Base-by-base conservation (phyloP, 352 stramenopile species). In the Globisporangium nodosum region DNA sequence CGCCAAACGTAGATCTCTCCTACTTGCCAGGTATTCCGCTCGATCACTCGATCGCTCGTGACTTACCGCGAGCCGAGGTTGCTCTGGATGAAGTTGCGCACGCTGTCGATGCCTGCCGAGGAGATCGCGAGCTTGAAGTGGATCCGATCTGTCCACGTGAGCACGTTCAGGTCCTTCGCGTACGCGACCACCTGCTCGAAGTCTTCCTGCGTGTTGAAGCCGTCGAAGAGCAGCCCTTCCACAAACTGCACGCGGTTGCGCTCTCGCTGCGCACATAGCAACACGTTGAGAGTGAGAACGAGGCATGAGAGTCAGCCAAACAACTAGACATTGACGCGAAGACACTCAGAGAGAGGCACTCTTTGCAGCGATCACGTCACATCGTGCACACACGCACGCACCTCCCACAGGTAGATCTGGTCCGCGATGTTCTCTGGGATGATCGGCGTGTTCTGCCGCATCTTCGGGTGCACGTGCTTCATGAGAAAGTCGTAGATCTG, bases 401-500 rank as follows among this genome's bases (percentile, higher is more conserved):
- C 66, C 64, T 97, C 85, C 90, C 90, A 97, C 49, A 97, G 68
- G 60, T 96, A 92, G 33, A 97, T 84, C 68, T 97, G 88, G 64
- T 96, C 87, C 31, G 90, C 85, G 63, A 96, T 92, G 61, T 96
- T 94, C 43, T 96, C 86, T 0, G 87, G 87, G 54, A 96, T 87
- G 47, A 94, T 73, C 7, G 82, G 82, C 3, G 48, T 76, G 63
- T 92, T 91, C 46, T 61, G 56, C 5, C 80, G 72, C 80, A 93
- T 92, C 50, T 88, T 89, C 16, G 85, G 82, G 64, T 96, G 87
- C 18, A 82, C 86, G 55, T 96, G 85, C 61, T 92, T 88, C 68
- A 92, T 92, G 15, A 97, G 57, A 63, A 97, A 97, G 70, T 96
- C 81, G 60, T 97, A 93, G 33, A 97, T 96, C 61, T 96, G 87